Conservation (phyloP, 1,284 basidiomycete genomes). For the Malassezia caprae region DNA sequence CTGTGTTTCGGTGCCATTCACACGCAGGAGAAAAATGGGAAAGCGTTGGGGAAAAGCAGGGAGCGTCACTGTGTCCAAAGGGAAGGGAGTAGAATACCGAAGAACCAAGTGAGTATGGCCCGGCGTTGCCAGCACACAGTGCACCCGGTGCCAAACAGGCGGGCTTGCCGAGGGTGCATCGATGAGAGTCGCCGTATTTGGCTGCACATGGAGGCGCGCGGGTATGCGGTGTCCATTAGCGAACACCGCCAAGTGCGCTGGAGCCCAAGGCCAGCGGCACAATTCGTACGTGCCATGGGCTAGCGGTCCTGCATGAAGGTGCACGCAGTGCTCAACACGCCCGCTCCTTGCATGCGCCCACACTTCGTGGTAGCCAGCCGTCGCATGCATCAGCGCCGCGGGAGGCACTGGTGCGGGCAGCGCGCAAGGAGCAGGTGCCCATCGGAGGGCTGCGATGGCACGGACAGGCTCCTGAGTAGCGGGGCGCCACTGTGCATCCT, state of each 20-base stretch:
- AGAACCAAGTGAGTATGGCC: neutral
- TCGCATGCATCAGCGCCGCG: neutral
- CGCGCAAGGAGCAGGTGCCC: neutral
- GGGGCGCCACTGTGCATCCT: neutral
- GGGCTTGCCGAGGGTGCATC: neutral
- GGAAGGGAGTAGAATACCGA: neutral
- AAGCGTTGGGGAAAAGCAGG: neutral
- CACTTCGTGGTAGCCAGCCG: neutral
- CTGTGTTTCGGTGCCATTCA: neutral
- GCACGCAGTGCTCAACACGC: neutral
- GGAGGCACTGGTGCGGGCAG: neutral
- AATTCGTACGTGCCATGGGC: neutral
- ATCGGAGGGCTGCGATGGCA: neutral
- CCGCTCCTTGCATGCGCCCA: neutral
- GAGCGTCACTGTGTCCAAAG: neutral
- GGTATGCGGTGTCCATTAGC: neutral
- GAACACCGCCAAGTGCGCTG: neutral
- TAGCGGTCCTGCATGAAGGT: neutral
- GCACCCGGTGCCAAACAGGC: neutral
- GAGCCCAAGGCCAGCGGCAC: neutral
- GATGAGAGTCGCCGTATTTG: neutral
- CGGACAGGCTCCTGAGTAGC: neutral
- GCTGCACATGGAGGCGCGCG: neutral
- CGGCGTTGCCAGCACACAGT: neutral
- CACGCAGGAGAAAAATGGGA: neutral